phyloP scores from a whole-genome alignment of 805 yeast species.

The Cephaloascus albidus region DNA sequence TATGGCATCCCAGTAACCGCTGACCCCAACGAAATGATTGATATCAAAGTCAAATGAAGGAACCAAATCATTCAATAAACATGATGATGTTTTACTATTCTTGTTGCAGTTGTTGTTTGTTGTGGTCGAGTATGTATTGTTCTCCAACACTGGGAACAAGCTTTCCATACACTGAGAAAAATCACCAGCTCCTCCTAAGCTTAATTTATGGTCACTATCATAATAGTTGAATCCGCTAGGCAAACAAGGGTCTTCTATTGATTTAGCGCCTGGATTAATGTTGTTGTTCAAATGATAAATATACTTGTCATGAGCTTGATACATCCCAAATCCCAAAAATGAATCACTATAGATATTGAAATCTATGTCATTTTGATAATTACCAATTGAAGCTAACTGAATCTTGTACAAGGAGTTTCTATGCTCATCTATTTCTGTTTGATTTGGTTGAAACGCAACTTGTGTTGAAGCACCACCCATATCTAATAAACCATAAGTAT shows the following conservation, averaged over 20 bases:
- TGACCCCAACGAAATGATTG: conserved; percentile 52
- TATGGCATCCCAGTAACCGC: conserved; percentile 60
- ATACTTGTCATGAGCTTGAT: conserved; percentile 43
- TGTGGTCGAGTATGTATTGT: conserved; percentile 15
- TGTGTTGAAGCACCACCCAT: conserved; percentile 65
- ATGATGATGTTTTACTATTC: conserved; percentile 15
- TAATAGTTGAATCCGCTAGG: conserved; percentile 32
- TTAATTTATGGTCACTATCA: conserved; percentile 15
- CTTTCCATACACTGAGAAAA: conserved; percentile 36
- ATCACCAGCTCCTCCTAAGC: conserved; percentile 44
- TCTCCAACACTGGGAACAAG: conserved; percentile 35
- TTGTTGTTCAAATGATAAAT: conserved; percentile 21
- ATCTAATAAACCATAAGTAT: conserved; percentile 48
- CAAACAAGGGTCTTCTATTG: conserved; percentile 43
- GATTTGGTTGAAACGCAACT: conserved; percentile 52
- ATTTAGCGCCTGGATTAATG: conserved; percentile 4
- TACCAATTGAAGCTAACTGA: conserved; percentile 24
- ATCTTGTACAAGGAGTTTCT: conserved; percentile 35
- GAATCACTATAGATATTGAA: conserved; percentile 44
- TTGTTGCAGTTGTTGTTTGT: conserved; percentile 7
- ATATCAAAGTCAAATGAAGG: conserved; percentile 51
- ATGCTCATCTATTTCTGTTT: conserved; percentile 33
- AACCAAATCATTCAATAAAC: conserved; percentile 40
- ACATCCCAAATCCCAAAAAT: conserved; percentile 52
- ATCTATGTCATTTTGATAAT: conserved; percentile 11